Evolutionary conservation across 768 basidiomycete species (phyloP), one percentile per base, ranked within the genome.

Genomic region (Tricholoma bakamatsutake): DNA sequence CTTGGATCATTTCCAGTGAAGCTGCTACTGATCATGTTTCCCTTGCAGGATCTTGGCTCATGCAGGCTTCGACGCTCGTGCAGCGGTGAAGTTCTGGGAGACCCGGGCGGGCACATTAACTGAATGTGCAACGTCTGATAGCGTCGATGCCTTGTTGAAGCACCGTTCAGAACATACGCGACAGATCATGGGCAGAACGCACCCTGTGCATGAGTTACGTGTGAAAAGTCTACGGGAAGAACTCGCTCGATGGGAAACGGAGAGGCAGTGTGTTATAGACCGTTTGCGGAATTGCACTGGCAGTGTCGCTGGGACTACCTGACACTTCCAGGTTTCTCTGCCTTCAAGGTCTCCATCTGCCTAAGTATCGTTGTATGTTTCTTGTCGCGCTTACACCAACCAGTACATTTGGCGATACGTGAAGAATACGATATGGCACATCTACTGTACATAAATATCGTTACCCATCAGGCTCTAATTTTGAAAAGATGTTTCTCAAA

Each of bases 31-130:
- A 28, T 51, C 12, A 64, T 50, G 52, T 40, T 34, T 37, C 13
- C 54, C 50, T 37, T 42, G 15, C 43, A 94, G 94, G 58, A 75
- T 99, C n/a, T 82, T 99, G 34, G 93, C 95, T 0, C 82, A 93
- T 66, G 88, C 95, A 0, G 92, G 93, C 5, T 98, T 89, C 65
- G 92, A 97, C 71, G 90, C 95, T 2, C 82, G 87, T 34, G 74
- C 77, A 46, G 90, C 96, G 6, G 78, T 94, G 43, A 74, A 72
- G 12, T 96, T 97, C 67, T 98, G 95, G 91, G 84, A 92, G 65
- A 69, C 73, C 40, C 77, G 84, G 46, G 69, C 75, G 21, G 72
- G 74, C 21, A 61, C 69, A 40, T 64, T 69, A 31, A 69, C 73
- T 8, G 81, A 86, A 57, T 84, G 82, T 68, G 63, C 65, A 15